Evolutionary conservation across 345 rosid genomes (phyloP), one percentile per base, ranked within the genome.

Genomic region (Aquilaria yunnanensis): DNA sequence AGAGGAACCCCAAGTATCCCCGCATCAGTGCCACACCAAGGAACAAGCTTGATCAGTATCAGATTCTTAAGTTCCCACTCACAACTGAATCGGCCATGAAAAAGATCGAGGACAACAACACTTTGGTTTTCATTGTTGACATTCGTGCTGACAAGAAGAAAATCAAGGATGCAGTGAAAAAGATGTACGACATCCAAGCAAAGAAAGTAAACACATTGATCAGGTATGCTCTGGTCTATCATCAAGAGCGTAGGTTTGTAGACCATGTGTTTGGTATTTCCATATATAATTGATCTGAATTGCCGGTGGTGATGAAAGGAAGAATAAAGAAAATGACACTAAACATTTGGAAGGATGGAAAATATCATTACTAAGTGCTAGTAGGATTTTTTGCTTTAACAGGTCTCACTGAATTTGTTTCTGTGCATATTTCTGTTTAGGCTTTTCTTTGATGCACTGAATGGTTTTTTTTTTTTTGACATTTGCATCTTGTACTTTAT

Each of bases 1-100:
- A 76, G 5, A 84, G 98, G 67, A 75, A 66, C 54, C 95, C 95
- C 2, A 93, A 93, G 72, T 90, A 90, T 58, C 83, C 86, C 9
- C 83, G 89, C 54, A 73, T 83, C 56, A 86, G 96, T 49, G 99
- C 95, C n/a, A 68, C 95, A 3, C 86, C 88, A 0, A 90, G 99
- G 78, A 86, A 94, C 74, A 94, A 94, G 85, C 81, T 94, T 4
- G 99, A 90, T 45, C 97, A 90, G 2, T 94, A 90, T 74, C 89
- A 81, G 74, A 94, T 94, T 62, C 85, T 94, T 61, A 88, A 94
- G 74, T 88, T 70, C 64, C 99, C 97, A 10, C 89, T 94, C 67
- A 94, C 97, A 13, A 94, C 99, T 0, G 96, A 93, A 67, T 85
- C 91, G 1, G 97, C 99, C 0, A 94, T 94, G 97, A 90, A 90